Evolutionary conservation across 2,329 filamentous ascomycete genomes (phyloP), one percentile per base, ranked within the genome.

Genomic region (Biscogniauxia mediterranea): DNA sequence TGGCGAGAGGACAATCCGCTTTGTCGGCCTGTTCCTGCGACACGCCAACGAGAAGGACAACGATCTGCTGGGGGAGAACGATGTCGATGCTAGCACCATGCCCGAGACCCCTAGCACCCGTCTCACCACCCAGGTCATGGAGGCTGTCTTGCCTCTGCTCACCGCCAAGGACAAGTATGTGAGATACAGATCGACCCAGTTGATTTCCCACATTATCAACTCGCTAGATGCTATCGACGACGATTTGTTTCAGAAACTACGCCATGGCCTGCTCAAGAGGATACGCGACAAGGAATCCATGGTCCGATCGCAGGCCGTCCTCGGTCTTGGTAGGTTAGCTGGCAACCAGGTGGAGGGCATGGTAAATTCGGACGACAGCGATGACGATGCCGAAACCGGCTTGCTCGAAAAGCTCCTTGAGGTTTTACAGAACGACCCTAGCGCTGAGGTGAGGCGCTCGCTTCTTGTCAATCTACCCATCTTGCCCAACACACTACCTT

Each of bases 251-350:
- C 88, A 93, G 69, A 85, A 92, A 61, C 82, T 98, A 62, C 86
- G 92, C 57, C 84, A 91, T 57, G 90, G 89, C 0, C 80, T 99
- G 46, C 79, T 96, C 52, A 96, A 91, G 77, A 85, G 95, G 38
- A 89, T 98, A 56, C 88, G 92, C 67, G 95, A 99, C 77, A 98
- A 97, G 77, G 95, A 99, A 74, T 86, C 93, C 6, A 91, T 93
- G 74, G 92, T 99, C 8, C 88, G 95, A 62, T 89, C 95, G 5
- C 95, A 99, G 75, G 95, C 95, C 6, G 92, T 97, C 0, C 82
- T 97, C 64, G 94, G 93, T 4, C 82, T 99, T n/a, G 91, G 92
- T 6, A 85, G 93, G 32, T 81, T 98, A 56, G 92, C 92, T 6
- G 89, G 89, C 21, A 92, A 92, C 68, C 87, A 90, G 67, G 85